Evolutionary conservation across 2,329 filamentous ascomycete genomes (phyloP).

Genomic region (Drechslerella dactyloides): DNA sequence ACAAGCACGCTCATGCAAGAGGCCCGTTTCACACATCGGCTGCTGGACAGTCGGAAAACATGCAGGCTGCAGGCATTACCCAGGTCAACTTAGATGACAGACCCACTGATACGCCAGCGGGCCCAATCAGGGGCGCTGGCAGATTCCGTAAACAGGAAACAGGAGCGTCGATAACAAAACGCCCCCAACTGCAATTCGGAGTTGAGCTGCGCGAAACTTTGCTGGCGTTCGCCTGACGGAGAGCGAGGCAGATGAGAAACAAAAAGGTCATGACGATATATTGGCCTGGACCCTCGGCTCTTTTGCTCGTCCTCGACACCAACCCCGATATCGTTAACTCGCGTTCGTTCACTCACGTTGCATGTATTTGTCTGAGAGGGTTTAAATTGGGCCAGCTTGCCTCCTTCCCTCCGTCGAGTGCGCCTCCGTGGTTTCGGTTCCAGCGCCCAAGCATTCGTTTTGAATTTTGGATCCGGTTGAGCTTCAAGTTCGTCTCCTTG

Average conservation of each 20-base stretch:
- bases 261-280: constrained; percentile 1
- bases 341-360: constrained; percentile 10
- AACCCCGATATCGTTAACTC: background rate
- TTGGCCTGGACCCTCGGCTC: background rate
- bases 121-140: constrained; percentile 36
- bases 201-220: constrained; percentile 21
- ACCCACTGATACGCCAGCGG: constrained; percentile 27
- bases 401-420: constrained; percentile 39
- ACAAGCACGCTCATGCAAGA: constrained; percentile 36
- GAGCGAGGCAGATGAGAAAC: background rate
- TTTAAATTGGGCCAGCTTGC: constrained; percentile 10
- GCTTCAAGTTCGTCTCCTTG: constrained; percentile 16
- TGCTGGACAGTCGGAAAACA: constrained; percentile 7
- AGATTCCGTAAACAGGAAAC: constrained; percentile 39
- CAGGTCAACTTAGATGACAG: constrained; percentile 23
- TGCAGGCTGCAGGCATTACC: constrained; percentile 42
- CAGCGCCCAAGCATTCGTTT: constrained; percentile 50
- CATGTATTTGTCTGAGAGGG: constrained; percentile 22
- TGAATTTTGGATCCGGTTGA: constrained; percentile 41
- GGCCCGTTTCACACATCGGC: constrained; percentile 39
- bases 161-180: constrained; percentile 9
- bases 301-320: background rate
- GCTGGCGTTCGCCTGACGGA: background rate
- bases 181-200: constrained; percentile 10
- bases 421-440: constrained; percentile 44